Conservation (phyloP, 139 green algal genomes). For the Prasinococcaceae sp. region DNA sequence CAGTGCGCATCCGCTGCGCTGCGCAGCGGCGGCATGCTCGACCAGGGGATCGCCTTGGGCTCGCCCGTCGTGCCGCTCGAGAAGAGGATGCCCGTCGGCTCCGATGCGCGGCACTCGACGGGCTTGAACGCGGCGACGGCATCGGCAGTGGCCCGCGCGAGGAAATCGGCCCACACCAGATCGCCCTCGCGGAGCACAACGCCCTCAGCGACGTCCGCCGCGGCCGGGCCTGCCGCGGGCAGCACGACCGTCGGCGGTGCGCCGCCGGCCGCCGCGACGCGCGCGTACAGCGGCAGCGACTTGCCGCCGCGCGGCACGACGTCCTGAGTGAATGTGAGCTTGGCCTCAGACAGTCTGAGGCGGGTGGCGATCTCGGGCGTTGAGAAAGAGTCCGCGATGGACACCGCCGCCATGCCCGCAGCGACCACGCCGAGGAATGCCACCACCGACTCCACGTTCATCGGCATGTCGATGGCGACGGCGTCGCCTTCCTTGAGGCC, state of each 20-base stretch:
- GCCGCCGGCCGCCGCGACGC: slow-evolving; percentile 31
- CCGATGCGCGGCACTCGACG: slow-evolving; percentile 24
- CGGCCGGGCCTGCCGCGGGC: slow-evolving; percentile 7
- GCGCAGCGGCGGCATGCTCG: slow-evolving; percentile 62
- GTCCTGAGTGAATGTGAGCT: slow-evolving; percentile 72
- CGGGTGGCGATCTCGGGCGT: slow-evolving; percentile 49
- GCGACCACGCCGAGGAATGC: slow-evolving; percentile 74
- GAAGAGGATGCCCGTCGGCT: slow-evolving; percentile 69
- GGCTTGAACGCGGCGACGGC: slow-evolving; percentile 9
- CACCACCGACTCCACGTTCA: slow-evolving; percentile 46
- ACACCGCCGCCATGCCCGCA: slow-evolving; percentile 58
- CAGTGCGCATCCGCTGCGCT: slow-evolving; percentile 53
- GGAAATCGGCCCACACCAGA: slow-evolving; percentile 11
- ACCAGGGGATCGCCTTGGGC: slow-evolving; percentile 89
- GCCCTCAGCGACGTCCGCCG: background rate
- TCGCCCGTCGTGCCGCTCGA: slow-evolving; percentile 79
- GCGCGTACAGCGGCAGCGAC: slow-evolving; percentile 51
- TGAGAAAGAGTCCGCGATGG: slow-evolving; percentile 75
- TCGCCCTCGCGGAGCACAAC: slow-evolving; percentile 9
- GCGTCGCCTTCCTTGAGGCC: slow-evolving; percentile 40
- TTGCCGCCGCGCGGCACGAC: slow-evolving; percentile 54
- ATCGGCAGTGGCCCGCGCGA: background rate
- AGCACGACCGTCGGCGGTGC: slow-evolving; percentile 32
- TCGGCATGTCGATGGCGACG: slow-evolving; percentile 64
- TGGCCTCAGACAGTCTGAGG: slow-evolving; percentile 45